A percentile compares a stretch with the other conserved stretches of the same genome.
Conservation (phyloP, 2,329 filamentous ascomycete genomes). For the Exophiala xenobiotica region DNA sequence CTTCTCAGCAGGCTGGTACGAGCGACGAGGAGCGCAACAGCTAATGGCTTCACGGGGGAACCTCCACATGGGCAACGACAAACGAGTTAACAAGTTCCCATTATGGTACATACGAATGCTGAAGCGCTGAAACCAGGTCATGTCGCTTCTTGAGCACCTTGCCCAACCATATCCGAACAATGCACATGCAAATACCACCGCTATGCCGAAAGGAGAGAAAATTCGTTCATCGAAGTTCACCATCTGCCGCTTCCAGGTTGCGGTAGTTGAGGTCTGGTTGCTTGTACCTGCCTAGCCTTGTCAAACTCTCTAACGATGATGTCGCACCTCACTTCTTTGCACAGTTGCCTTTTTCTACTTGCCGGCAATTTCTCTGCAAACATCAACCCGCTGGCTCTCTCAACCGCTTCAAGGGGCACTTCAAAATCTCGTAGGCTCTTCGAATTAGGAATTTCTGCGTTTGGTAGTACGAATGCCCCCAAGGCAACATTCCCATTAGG, state of each 20-base stretch:
- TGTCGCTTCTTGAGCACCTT: no score
- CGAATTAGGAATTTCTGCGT: slow-evolving; percentile 80
- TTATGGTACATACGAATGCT: no score
- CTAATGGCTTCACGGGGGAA: no score
- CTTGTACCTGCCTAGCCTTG: slow-evolving; percentile 59
- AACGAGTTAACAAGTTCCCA: no score
- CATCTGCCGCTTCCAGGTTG: slow-evolving; percentile 9
- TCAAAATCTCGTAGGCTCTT: slow-evolving; percentile 91
- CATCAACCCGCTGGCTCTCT: slow-evolving; percentile 87
- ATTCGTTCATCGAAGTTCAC: no score
- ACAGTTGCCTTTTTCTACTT: slow-evolving; percentile 73
- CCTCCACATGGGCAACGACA: no score
- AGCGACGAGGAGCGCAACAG: no score
- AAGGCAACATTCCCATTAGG: slow-evolving; percentile 73
- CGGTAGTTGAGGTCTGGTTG: slow-evolving; percentile 29
- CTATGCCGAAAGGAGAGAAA: neutral
- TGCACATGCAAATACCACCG: neutral
- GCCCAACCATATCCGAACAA: no score
- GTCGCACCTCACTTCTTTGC: slow-evolving; percentile 80
- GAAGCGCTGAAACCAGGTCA: no score
- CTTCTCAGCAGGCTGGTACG: no score
- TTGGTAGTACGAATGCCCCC: slow-evolving; percentile 92
- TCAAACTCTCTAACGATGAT: slow-evolving; percentile 79
- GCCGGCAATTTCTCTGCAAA: slow-evolving; percentile 79
- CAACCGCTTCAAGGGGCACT: slow-evolving; percentile 87